Base-by-base conservation (phyloP, 2,329 filamentous ascomycete species). In the Septoria petroselini region DNA sequence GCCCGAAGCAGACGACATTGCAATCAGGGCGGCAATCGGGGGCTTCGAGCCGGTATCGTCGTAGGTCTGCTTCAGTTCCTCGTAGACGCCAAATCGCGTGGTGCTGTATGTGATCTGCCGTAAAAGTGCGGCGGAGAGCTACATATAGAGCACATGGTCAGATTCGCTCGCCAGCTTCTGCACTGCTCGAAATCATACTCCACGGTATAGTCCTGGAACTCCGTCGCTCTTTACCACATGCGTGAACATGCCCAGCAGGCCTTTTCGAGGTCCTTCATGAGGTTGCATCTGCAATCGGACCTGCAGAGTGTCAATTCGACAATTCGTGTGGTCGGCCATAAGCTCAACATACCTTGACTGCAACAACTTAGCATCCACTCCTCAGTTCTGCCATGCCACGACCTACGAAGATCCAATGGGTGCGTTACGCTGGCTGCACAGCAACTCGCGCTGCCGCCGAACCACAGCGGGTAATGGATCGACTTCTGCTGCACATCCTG, bases 81-180 rank as follows among this genome's bases (percentile, higher is more conserved):
- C 93, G 76, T 98, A 98, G 58, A 96, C 83, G 58, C 90, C 93
- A 73, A 98, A 98, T 41, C 93, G 88, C 30, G 90, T 93, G 42
- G 93, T 98, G 52, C 87, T 93, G 76, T 98, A 98, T 52, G 93
- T 97, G 47, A 73, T 80, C 74, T 97, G 93, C 58, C 93, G 91
- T 50, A 97, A 80, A 41, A 97, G 81, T 49, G 91, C 93, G 59
- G 93, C 93, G 2, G 91, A 94, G 52, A 97, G 83, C 73, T 83
- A 62, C 4, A 18, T 11, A 14, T 9, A 11, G 30, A 33, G 21
- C 14, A 12, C 14, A 12, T 25, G n/a, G 39, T 53, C 29, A 53
- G 50, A 29, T 41, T 19, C n/a, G 38, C 14, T 15, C 17, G 14
- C 14, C 17, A 15, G 25, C 7, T 15, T 11, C 17, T 30, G 11